A percentile compares a stretch with the other conserved stretches of the same genome.
Conservation (phyloP, 352 stramenopile genomes). For the Phytophthora capsici region DNA sequence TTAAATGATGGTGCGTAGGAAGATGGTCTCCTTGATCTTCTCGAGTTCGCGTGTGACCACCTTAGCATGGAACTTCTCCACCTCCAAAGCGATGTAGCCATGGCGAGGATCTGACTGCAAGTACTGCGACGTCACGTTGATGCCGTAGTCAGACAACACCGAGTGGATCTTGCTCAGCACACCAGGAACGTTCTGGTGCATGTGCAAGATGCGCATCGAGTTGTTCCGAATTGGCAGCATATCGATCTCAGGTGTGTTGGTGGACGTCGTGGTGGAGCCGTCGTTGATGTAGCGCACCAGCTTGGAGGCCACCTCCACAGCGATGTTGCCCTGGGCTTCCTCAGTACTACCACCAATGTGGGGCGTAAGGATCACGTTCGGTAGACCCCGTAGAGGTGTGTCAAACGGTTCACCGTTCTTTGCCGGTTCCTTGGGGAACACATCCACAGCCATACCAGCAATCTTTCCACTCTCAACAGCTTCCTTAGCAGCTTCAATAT, state of each 20-base stretch:
- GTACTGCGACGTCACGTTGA: conserved; percentile 89
- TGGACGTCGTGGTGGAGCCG: conserved; percentile 78
- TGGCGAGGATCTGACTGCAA: conserved; percentile 82
- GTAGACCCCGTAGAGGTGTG: conserved; percentile 88
- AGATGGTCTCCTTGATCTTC: conserved; percentile 90
- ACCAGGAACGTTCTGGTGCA: conserved; percentile 88
- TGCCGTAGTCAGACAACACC: conserved; percentile 81
- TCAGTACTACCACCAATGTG: conserved; percentile 96
- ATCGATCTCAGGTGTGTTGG: conserved; percentile 84
- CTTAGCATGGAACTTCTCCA: conserved; percentile 84
- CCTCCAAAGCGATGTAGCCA: conserved; percentile 84
- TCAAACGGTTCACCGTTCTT: conserved; percentile 88
- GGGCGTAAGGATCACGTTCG: conserved; percentile 94
- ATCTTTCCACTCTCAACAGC: conserved; percentile 90
- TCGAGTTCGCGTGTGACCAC: conserved; percentile 80
- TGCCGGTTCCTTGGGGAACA: conserved; percentile 90
- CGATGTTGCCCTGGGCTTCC: conserved; percentile 95
- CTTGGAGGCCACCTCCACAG: conserved; percentile 81
- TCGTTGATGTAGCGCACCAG: conserved; percentile 86
- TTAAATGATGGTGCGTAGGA: conserved; percentile 82
- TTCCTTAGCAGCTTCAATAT: conserved; percentile 92
- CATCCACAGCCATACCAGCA: conserved; percentile 84
- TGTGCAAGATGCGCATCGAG: conserved; percentile 87
- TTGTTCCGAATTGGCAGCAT: conserved; percentile 76
- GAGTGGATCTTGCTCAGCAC: conserved; percentile 89